Evolutionary conservation across 768 basidiomycete species (phyloP), one percentile per base, ranked within the genome.

Genomic region (Hygrocybe punicea): DNA sequence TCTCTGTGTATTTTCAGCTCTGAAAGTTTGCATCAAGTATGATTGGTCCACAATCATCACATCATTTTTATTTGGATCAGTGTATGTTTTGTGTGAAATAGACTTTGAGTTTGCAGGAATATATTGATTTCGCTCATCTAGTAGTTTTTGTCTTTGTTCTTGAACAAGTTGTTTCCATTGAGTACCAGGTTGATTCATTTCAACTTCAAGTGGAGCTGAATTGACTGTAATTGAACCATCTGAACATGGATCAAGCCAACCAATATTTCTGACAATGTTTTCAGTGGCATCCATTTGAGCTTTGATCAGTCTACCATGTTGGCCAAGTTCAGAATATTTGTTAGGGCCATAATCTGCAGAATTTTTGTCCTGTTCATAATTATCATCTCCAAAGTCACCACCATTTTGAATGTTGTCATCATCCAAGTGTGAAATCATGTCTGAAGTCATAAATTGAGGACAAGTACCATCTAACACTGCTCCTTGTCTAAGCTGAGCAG

Each of bases 11-110:
- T 13, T 23, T 9, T 51, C 17, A 9, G 48, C 36, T 10, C 19
- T 39, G n/a, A 60, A 61, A n/a, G 21, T 35, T 17, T 55, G 53
- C 8, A 48, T 25, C 8, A 68, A 37, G 24, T 61, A 60, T n/a
- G 51, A 14, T 24, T 56, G 49, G 44, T 37, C 44, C 3, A 62
- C 35, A 19, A 58, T 40, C 29, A 56, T 53, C 1, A 64, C 45
- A 47, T 19, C 45, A 47, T 47, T 47, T 23, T n/a, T 13, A 47
- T 47, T 23, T 13, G 21, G 45, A 47, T 47, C 21, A 9, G 16
- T 19, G 11, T 47, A 19, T 47, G 17, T 21, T 11, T n/a, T 47
- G 8, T 29, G 29, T 29, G 8, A 29, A 29, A 8, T 8, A 29
- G 29, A 29, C 29, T 29, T 29, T 29, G 29, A 29, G 29, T 29